phyloP scores from a whole-genome alignment of 2,329 filamentous ascomycete genomes.

The Metarhizium sp. region DNA sequence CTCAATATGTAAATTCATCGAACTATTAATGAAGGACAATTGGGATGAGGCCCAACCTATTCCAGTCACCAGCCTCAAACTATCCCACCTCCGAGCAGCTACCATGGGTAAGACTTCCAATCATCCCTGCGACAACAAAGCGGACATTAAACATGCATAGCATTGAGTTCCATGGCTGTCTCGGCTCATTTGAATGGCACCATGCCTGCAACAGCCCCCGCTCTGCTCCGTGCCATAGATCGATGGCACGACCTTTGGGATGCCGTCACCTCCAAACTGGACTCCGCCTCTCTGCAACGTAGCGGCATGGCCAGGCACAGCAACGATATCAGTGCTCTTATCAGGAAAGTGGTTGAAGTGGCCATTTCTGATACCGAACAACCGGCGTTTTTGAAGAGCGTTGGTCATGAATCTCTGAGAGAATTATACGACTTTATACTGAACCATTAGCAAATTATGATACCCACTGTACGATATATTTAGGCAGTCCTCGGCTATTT shows the following conservation, averaged over 20 bases:
- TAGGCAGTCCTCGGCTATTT: not conserved
- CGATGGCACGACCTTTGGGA: slow-evolving; percentile 15
- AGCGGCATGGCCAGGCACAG: slow-evolving; percentile 6
- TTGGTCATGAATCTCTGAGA: not conserved
- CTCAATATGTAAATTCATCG: not conserved
- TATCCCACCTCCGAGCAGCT: not conserved
- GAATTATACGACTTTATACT: not conserved
- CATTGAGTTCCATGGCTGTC: not conserved
- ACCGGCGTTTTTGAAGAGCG: not conserved
- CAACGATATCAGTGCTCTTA: slow-evolving; percentile 6
- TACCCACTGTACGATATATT: not conserved
- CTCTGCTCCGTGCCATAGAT: slow-evolving; percentile 9
- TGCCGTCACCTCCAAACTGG: not conserved
- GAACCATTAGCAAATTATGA: not conserved
- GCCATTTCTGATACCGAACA: slow-evolving; percentile 4
- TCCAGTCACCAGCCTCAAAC: not conserved
- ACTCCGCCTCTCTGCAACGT: not conserved
- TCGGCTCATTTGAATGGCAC: slow-evolving; percentile 8
- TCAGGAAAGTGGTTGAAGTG: slow-evolving; percentile 6
- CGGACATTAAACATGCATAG: not conserved
- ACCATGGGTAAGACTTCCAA: not conserved
- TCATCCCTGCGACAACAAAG: not conserved
- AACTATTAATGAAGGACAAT: not conserved
- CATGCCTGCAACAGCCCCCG: slow-evolving; percentile 4
- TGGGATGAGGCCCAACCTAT: not conserved